Conservation (phyloP, 176 grass and related monocot genomes). For the Aegilops sharonensis region DNA sequence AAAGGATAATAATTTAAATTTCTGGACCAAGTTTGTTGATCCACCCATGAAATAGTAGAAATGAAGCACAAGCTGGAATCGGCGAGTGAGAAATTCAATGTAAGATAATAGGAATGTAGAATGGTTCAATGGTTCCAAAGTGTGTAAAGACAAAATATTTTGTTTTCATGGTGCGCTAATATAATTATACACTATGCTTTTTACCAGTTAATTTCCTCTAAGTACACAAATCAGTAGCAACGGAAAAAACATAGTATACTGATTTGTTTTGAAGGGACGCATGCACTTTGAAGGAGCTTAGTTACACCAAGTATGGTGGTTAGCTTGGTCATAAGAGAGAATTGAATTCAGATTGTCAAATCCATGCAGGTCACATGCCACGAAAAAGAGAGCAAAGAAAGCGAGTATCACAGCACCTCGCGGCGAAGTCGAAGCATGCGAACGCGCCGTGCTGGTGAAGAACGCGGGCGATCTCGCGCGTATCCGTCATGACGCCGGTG, state of each 20-base stretch:
- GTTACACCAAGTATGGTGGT: background rate
- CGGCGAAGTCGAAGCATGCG: constrained; percentile 86
- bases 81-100: background rate
- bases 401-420: constrained; percentile 30
- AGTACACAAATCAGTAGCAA: background rate
- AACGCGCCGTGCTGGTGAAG: constrained; percentile 72
- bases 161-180: background rate
- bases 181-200: background rate
- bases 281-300: background rate
- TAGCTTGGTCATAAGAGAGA: background rate
- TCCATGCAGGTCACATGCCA: background rate
- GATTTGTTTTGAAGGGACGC: too few relatives aligned
- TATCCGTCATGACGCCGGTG: constrained; percentile 53
- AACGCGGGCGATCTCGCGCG: background rate
- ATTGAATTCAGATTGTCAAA: background rate
- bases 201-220: background rate
- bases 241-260: background rate
- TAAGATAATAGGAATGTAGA: background rate
- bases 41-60: background rate
- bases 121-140: background rate
- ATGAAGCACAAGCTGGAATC: background rate
- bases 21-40: background rate
- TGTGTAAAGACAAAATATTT: background rate
- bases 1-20: background rate
- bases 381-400: background rate